Conservation (phyloP, 331 rosid genomes). For the Phaseolus coccineus region DNA sequence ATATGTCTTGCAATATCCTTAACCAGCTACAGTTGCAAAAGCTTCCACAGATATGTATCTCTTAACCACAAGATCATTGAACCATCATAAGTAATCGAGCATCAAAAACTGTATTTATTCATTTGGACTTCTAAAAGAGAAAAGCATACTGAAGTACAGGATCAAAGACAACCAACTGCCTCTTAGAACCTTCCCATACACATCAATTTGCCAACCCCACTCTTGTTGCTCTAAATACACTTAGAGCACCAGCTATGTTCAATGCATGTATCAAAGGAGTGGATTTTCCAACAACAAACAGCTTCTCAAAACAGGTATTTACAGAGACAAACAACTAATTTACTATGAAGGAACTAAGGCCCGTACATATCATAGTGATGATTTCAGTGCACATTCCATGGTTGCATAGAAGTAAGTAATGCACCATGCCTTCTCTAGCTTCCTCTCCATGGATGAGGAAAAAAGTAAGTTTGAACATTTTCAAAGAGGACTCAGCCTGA, state of each 20-base stretch:
- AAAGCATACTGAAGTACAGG: background rate
- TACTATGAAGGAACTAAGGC: background rate
- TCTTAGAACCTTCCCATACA: conserved; percentile 24
- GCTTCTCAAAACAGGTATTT: conserved; percentile 9
- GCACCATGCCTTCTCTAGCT: background rate
- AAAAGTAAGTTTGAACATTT: conserved; percentile 9
- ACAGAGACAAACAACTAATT: conserved; percentile 15
- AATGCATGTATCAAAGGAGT: conserved; percentile 24
- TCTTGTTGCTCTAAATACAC: conserved; percentile 8
- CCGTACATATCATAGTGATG: background rate
- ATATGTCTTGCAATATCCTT: background rate
- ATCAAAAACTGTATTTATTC: conserved; percentile 30
- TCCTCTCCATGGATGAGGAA: background rate
- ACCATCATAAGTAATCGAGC: conserved; percentile 13
- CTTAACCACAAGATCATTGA: conserved; percentile 14
- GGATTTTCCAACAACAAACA: conserved; percentile 6
- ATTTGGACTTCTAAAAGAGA: conserved; percentile 25
- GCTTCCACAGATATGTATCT: background rate
- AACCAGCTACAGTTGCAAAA: background rate
- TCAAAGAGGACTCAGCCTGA: background rate
- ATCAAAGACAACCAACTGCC: conserved; percentile 24
- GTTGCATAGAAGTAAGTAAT: background rate
- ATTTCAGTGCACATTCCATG: background rate
- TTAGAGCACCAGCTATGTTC: conserved; percentile 2
- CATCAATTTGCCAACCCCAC: conserved; percentile 14